Evolutionary conservation across 352 stramenopile species (phyloP), one percentile per base, ranked within the genome.

Genomic region (Globisporangium paddicum): DNA sequence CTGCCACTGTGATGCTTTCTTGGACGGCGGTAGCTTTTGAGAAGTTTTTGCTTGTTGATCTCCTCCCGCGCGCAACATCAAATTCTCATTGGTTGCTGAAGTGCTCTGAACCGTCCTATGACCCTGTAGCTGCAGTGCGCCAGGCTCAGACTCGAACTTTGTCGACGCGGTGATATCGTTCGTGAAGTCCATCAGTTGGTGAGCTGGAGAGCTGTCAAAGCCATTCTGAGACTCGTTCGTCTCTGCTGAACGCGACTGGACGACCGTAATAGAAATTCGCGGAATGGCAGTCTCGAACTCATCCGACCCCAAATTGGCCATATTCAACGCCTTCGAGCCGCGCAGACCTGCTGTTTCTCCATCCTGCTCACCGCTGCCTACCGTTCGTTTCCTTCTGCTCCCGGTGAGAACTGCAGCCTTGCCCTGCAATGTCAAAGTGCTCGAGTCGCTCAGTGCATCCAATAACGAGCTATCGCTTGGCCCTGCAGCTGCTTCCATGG

Each of bases 41-140:
- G 50, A 28, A 16, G 37, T 19, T 49, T 45, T 56, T 19, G 30
- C 7, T 13, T 18, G 19, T 32, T 55, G 14, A 13, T 18, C 16
- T 37, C 23, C 5, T 58, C 23, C 19, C 7, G 37, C 11, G n/a
- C 25, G 37, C 28, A 25, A n/a, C 18, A 49, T 18, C 5, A 13
- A 4, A 3, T 25, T 3, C 25, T 23, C 23, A 13, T 14, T 28
- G 4, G 35, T 21, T 26, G 10, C 23, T 38, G 23, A 5, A 19
- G 16, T 30, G 21, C 25, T 9, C 38, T 34, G 40, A 6, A 28
- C 40, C 26, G 53, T 37, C 3, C 41, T n/a, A 13, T 26, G 54
- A 10, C 54, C 54, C 52, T 41, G 30, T 18, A 60, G 54, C 30
- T 59, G 40, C 40, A 59, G 28, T 7, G 18, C 16, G 25, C 19